Evolutionary conservation across 345 rosid species (phyloP), one percentile per base, ranked within the genome.

Genomic region (Citrus sp.): DNA sequence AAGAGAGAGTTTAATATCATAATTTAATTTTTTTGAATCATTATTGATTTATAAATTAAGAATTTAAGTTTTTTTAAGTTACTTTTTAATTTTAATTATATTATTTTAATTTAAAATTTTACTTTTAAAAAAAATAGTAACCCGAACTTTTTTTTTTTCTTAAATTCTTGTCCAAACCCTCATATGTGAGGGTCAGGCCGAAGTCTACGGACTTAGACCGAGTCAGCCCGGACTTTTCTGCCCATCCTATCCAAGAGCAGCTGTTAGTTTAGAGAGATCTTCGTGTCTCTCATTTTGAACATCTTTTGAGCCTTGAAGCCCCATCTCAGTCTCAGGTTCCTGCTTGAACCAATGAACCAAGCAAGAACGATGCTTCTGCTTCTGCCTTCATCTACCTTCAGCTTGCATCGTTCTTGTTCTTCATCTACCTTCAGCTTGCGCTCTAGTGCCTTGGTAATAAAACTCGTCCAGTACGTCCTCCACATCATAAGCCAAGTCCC

Each of bases 151-250:
- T 35, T 35, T 35, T 34, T 34, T 32, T 32, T 4, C 0, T 34
- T 34, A 34, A 5, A 1, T 5, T 5, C 1, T 35, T 6, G 1
- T 35, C 0, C 7, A 35, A 5, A 0, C 0, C 1, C 6, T 34
- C 1, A 0, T 34, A 3, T 34, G 6, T 34, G 6, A 34, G 35
- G 1, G 1, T 5, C 6, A 1, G 6, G 1, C 35, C 35, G 1
- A 32, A 32, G 0, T 32, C 34, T 32, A 32, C 5, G 0, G 5
- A 4, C 34, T 32, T 32, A 32, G 34, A 4, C 34, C 5, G 34
- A 0, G 0, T 0, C 5, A 4, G 1, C 4, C 35, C 35, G 6
- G 0, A 35, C 7, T 35, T 35, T 35, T 6, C 1, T 5, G 7
- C 0, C 37, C 37, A 5, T 5, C 37, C 37, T 6, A 35, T 35